Conservation (phyloP, 805 yeast species). For the Cyberlindnera suaveolens region DNA sequence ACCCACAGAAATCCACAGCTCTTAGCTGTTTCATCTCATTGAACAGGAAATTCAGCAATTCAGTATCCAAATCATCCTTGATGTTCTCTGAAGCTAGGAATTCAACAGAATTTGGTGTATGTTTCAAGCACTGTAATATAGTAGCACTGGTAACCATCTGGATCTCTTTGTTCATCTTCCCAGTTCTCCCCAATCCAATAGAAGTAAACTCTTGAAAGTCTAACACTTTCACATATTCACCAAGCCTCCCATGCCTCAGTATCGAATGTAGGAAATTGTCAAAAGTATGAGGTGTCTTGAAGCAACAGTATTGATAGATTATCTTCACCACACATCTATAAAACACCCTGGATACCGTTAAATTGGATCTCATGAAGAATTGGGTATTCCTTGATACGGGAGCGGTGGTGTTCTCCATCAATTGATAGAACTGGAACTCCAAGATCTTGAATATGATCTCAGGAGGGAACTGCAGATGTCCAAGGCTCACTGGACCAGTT, state of each 20-base stretch:
- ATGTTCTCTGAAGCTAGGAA: slow-evolving; percentile 82
- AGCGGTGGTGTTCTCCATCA: slow-evolving; percentile 41
- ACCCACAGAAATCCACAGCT: slow-evolving; percentile 85
- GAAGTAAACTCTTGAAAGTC: slow-evolving; percentile 89
- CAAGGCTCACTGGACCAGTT: too few relatives aligned
- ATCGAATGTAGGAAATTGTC: slow-evolving; percentile 60
- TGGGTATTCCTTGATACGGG: slow-evolving; percentile 46
- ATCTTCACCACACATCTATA: slow-evolving; percentile 52
- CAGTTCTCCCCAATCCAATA: slow-evolving; percentile 84
- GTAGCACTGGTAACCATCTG: slow-evolving; percentile 83
- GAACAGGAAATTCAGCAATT: slow-evolving; percentile 51
- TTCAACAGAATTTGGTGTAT: slow-evolving; percentile 66
- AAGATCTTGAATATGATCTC: slow-evolving; percentile 50
- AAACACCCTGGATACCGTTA: slow-evolving; percentile 52
- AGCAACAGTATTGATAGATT: slow-evolving; percentile 59
- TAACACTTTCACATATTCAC: slow-evolving; percentile 62
- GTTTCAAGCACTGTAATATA: slow-evolving; percentile 51
- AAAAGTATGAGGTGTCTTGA: slow-evolving; percentile 77
- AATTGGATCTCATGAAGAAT: slow-evolving; percentile 44
- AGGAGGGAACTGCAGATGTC: slow-evolving; percentile 34
- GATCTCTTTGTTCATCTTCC: slow-evolving; percentile 83
- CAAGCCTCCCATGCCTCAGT: slow-evolving; percentile 38
- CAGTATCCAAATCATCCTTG: slow-evolving; percentile 67
- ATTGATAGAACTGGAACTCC: slow-evolving; percentile 48
- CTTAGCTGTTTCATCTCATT: slow-evolving; percentile 49